These are phyloP conservation scores for Orbilia javanica DNA, from an alignment of 2,329 filamentous ascomycete species.

Conservation along the genomic window DNA sequence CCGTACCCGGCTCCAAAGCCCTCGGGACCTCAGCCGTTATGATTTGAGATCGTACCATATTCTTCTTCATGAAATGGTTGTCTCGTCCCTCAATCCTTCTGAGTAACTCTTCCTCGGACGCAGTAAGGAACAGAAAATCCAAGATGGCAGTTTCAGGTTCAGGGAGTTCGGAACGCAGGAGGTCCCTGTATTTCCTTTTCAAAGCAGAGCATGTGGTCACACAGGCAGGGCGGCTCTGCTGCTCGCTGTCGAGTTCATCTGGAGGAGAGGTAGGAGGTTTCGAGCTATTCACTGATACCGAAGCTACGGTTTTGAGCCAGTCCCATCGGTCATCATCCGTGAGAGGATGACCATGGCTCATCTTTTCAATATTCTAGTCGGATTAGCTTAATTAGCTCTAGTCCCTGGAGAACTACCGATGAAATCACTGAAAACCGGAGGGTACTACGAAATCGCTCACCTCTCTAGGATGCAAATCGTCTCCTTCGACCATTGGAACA, in stretches of 20 bases:
- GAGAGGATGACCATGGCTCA: constrained; percentile 84
- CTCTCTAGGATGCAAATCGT: constrained; percentile 51
- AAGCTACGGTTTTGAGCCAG: constrained; percentile 85
- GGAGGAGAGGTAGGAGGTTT: constrained; percentile 33
- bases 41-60: constrained; percentile 53
- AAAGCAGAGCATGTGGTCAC: constrained; percentile 95
- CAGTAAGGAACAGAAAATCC: constrained; percentile 46
- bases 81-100: constrained; percentile 41
- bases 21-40: constrained; percentile 51
- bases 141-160: constrained; percentile 29
- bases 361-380: constrained; percentile 85
- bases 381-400: neutral
- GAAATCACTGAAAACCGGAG: neutral
- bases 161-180: constrained; percentile 41
- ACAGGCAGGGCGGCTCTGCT: constrained; percentile 75
- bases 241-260: constrained; percentile 71
- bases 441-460: constrained; percentile 12
- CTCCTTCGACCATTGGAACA: constrained; percentile 57
- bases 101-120: constrained; percentile 46
- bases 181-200: constrained; percentile 69
- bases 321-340: constrained; percentile 97
- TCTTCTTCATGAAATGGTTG: constrained; percentile 57
- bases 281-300: constrained; percentile 65
- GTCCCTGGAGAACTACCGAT: neutral
- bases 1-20: neutral